phyloP scores from a whole-genome alignment of 2,329 filamentous ascomycete species.

The Elsinoe necatrix region DNA sequence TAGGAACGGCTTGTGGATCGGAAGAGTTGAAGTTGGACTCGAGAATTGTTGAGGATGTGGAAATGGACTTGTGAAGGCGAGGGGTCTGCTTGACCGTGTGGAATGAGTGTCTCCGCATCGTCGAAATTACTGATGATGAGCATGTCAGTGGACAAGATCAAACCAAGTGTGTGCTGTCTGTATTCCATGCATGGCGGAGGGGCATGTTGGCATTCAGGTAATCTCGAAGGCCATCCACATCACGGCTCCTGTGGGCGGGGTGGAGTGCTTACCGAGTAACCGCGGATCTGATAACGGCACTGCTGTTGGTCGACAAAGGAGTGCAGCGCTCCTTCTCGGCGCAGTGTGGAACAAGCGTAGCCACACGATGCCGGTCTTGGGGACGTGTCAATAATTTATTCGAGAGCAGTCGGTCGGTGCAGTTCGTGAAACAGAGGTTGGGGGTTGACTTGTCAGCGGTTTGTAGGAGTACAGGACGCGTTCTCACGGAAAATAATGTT shows the following conservation, averaged over 20 bases:
- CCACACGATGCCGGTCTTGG: background rate
- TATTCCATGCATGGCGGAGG: background rate
- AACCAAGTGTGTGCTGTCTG: background rate
- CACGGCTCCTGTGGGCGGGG: slow-evolving; percentile 1
- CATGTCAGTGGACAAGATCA: background rate
- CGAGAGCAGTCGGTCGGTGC: background rate
- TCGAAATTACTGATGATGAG: slow-evolving; percentile 7
- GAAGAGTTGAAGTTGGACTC: slow-evolving; percentile 35
- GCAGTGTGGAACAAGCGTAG: slow-evolving; percentile 6
- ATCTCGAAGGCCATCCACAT: background rate
- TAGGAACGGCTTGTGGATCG: slow-evolving; percentile 30
- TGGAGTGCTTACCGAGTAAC: slow-evolving; percentile 9
- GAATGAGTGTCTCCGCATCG: slow-evolving; percentile 26
- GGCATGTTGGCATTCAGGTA: background rate
- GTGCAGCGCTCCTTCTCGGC: slow-evolving; percentile 3
- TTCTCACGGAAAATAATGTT: background rate
- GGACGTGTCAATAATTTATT: slow-evolving; percentile 1
- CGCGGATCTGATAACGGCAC: slow-evolving; percentile 16
- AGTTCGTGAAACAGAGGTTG: slow-evolving; percentile 6
- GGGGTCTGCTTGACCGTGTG: slow-evolving; percentile 22
- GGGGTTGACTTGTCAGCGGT: background rate
- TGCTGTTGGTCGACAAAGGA: slow-evolving; percentile 2
- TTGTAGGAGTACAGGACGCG: slow-evolving; percentile 12
- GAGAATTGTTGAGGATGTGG: slow-evolving; percentile 5
- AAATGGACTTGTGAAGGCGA: slow-evolving; percentile 31